Evolutionary conservation across 257 asterid genomes (phyloP), one percentile per base, ranked within the genome.

Genomic region (Solanum chilense): DNA sequence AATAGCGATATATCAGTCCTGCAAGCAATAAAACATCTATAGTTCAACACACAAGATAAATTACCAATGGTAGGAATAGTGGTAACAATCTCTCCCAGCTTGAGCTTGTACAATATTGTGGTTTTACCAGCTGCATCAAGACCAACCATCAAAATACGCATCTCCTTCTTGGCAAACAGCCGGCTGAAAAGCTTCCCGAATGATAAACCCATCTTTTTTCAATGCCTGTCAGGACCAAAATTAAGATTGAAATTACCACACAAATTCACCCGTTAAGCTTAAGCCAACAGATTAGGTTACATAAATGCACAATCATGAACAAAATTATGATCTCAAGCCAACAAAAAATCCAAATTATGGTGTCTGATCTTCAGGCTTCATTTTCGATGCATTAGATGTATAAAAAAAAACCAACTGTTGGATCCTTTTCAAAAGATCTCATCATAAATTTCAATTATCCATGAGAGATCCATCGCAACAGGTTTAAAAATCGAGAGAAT

Each of bases 121-220:
- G 98, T 94, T 93, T 94, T 94, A 92, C 98, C 98, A 86, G 98
- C 98, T 60, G 96, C 98, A 89, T 93, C 98, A 15, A 94, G 96
- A 92, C 98, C 98, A 41, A 94, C 95, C 98, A 94, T 94, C 87
- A 94, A 94, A 68, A 94, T 94, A 21, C 96, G 90, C 98, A 94
- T 94, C 92, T 94, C 96, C 92, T 89, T 94, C 92, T 93, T 94
- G 89, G 98, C 98, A 87, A 94, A 94, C 47, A 94, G 92, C 52
- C 95, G 92, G 83, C 96, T 93, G 89, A 94, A 94, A 84, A 94
- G 96, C 94, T 94, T 94, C 87, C 92, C 90, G 88, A 94, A 93
- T n/a, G 98, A 93, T 89, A 94, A 90, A 88, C 98, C 98, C 98
- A 94, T 94, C 82, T 84, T 88, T 42, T 86, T 88, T 89, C 62